Percentiles rank a stretch among this genome's conserved stretches.
phyloP scores from a whole-genome alignment of 2,329 filamentous ascomycete genomes.

The Fusarium heterosporum region DNA sequence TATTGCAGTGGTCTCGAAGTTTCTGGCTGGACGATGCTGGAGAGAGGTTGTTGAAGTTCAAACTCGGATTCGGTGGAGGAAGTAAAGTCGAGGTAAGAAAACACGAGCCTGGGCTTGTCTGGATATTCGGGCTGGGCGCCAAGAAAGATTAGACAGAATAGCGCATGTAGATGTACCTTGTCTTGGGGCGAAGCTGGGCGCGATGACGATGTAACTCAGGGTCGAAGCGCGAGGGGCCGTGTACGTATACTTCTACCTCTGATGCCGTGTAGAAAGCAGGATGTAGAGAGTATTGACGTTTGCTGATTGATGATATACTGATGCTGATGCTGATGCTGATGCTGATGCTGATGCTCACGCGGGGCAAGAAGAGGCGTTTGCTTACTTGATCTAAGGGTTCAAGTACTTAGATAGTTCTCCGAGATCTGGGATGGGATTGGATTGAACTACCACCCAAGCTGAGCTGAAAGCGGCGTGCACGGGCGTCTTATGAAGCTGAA shows the following conservation, averaged over 20 bases:
- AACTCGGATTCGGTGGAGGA: slow-evolving; percentile 25
- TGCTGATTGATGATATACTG: slow-evolving; percentile 25
- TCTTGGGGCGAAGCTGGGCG: slow-evolving; percentile 15
- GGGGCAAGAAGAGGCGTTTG: slow-evolving; percentile 25
- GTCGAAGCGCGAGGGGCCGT: slow-evolving; percentile 13
- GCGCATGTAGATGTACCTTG: slow-evolving; percentile 29
- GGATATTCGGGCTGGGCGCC: slow-evolving; percentile 38
- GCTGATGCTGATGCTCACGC: slow-evolving; percentile 31
- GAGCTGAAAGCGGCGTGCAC: slow-evolving; percentile 34
- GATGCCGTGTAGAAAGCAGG: no score
- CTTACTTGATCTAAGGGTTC: slow-evolving; percentile 19
- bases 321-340: slow-evolving; percentile 25
- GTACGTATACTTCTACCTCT: not conserved
- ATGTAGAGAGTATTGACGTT: not conserved
- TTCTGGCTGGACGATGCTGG: slow-evolving; percentile 13
- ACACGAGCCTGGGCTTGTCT: slow-evolving; percentile 14
- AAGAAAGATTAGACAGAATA: slow-evolving; percentile 34
- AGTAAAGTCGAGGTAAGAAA: slow-evolving; percentile 24
- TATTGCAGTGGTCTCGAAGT: slow-evolving; percentile 1
- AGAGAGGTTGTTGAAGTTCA: slow-evolving; percentile 15
- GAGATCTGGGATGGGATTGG: slow-evolving; percentile 15
- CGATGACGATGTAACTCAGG: slow-evolving; percentile 25
- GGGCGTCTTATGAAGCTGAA: slow-evolving; percentile 35
- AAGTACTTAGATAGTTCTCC: slow-evolving; percentile 15
- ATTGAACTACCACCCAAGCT: slow-evolving; percentile 16